Conservation (phyloP, 768 basidiomycete species). For the Amanita thiersii region DNA sequence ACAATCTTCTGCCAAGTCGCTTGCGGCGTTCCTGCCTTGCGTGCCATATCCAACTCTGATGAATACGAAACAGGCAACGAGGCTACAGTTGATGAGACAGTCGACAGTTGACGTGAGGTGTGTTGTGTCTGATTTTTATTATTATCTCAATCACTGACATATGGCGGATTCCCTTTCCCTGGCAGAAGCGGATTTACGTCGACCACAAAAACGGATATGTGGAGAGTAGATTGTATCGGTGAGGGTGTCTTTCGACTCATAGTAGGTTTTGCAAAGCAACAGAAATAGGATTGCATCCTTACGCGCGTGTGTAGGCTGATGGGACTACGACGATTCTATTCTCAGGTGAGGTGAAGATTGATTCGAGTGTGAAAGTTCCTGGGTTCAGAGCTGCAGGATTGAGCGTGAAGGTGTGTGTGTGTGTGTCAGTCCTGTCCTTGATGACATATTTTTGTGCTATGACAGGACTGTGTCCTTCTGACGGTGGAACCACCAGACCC, state of each 20-base stretch:
- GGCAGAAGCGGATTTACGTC: slow-evolving; percentile 36
- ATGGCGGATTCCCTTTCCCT: background rate
- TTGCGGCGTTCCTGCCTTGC: slow-evolving; percentile 53
- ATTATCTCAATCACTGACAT: background rate
- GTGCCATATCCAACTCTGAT: slow-evolving; percentile 36
- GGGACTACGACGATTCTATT: slow-evolving; percentile 57
- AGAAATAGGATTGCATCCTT: background rate
- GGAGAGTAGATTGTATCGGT: slow-evolving; percentile 58
- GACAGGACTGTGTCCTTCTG: slow-evolving; percentile 59
- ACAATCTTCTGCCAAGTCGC: slow-evolving; percentile 43
- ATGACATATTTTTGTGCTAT: slow-evolving; percentile 2
- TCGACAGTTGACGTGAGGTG: slow-evolving; percentile 59
- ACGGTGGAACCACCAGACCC: slow-evolving; percentile 52
- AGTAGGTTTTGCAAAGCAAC: too few relatives aligned
- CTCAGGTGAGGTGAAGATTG: slow-evolving; percentile 52
- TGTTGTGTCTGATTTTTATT: slow-evolving; percentile 6
- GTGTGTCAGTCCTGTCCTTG: background rate
- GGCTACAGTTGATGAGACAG: slow-evolving; percentile 59
- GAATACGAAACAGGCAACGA: slow-evolving; percentile 30
- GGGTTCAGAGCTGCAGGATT: slow-evolving; percentile 64
- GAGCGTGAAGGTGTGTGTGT: slow-evolving; percentile 43
- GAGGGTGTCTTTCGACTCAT: slow-evolving; percentile 51
- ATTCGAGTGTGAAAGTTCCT: slow-evolving; percentile 37
- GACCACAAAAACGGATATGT: slow-evolving; percentile 63
- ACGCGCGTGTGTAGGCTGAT: slow-evolving; percentile 36